Percentiles rank a stretch among this genome's conserved stretches.
These are phyloP conservation scores for Ophiostoma himal-ulmi DNA, from an alignment of 2,329 filamentous ascomycete genomes.

Conservation along the genomic window DNA sequence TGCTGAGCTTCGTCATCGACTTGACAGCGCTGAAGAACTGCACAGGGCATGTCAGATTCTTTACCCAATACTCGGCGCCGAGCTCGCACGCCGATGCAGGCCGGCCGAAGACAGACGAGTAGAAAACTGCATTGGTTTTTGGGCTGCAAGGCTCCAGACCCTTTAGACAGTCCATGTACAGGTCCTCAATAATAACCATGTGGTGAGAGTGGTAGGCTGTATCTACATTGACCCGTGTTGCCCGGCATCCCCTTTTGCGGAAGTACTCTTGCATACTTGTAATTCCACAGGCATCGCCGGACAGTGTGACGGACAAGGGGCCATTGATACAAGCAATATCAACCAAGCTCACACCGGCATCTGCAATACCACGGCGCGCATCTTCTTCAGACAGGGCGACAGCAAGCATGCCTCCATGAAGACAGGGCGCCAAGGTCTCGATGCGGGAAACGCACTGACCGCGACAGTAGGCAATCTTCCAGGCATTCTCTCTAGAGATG, in stretches of 20 bases:
- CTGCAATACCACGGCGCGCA: constrained; percentile 28
- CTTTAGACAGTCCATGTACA: constrained; percentile 25
- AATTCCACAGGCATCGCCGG: constrained; percentile 27
- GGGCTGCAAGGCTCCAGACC: not conserved
- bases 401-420: constrained; percentile 44
- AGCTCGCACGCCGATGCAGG: constrained; percentile 15
- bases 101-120: constrained; percentile 29
- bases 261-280: constrained; percentile 22
- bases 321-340: constrained; percentile 35
- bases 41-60: constrained; percentile 35
- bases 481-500: constrained; percentile 30
- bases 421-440: constrained; percentile 18
- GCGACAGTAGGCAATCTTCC: constrained; percentile 33
- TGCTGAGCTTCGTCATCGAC: constrained; percentile 21
- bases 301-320: constrained; percentile 35
- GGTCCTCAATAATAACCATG: constrained; percentile 27
- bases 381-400: constrained; percentile 38
- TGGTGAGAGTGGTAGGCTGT: constrained; percentile 32
- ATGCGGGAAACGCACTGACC: constrained; percentile 31
- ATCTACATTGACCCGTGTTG: constrained; percentile 27
- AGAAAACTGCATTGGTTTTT: constrained; percentile 11
- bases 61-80: constrained; percentile 33
- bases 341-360: constrained; percentile 24
- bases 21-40: constrained; percentile 31
- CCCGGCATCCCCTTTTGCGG: constrained; percentile 16